These are phyloP conservation scores for Nitzschia inconspicua DNA, from an alignment of 108 stramenopile species.

Conservation along the genomic window DNA sequence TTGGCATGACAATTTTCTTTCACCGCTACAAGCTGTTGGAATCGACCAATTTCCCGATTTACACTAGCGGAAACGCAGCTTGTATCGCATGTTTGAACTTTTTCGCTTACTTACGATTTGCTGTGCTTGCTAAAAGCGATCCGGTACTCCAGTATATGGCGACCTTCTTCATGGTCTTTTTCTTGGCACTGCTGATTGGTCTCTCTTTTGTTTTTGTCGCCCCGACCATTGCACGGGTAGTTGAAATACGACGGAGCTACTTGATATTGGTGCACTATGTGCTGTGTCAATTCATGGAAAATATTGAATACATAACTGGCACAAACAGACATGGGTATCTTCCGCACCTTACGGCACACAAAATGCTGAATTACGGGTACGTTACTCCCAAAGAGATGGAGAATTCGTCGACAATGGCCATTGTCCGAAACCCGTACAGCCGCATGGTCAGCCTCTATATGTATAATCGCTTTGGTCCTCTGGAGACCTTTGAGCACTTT, in stretches of 20 bases:
- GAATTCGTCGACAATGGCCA: constrained; percentile 41
- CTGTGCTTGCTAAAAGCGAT: background rate
- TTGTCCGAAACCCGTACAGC: constrained; percentile 59
- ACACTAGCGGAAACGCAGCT: constrained; percentile 10
- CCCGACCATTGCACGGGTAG: constrained; percentile 39
- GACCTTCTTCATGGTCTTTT: background rate
- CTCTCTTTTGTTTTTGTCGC: constrained; percentile 50
- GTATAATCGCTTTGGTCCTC: constrained; percentile 51
- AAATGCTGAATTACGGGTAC: constrained; percentile 47
- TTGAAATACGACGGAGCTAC: constrained; percentile 41
- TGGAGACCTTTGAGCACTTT: constrained; percentile 45
- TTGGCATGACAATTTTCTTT: constrained; percentile 53
- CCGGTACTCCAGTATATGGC: background rate
- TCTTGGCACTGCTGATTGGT: background rate
- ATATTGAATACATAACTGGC: constrained; percentile 45
- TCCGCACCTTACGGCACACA: constrained; percentile 49
- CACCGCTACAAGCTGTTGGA: constrained; percentile 41
- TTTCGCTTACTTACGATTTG: background rate
- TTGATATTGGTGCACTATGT: constrained; percentile 45
- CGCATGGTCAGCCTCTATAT: constrained; percentile 60
- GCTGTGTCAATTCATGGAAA: constrained; percentile 38
- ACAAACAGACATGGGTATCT: constrained; percentile 53
- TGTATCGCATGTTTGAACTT: background rate
- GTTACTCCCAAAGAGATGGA: constrained; percentile 41
- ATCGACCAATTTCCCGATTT: constrained; percentile 49